Base-by-base conservation (phyloP, 257 asterid genomes). In the Cinchona pubescens region DNA sequence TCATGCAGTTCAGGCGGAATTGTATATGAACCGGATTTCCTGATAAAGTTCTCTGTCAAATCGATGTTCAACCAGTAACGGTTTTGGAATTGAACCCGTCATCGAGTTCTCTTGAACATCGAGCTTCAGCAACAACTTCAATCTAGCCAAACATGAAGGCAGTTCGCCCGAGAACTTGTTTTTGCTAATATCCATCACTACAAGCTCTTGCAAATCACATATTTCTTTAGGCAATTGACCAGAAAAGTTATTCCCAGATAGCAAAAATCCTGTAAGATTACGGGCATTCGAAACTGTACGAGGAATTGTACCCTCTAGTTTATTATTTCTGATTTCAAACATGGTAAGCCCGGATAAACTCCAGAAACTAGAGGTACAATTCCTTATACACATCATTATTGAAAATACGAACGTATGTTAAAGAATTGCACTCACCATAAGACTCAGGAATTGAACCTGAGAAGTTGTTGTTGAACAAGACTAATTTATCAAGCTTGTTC, bases 391-490 rank as follows among this genome's bases (percentile, higher is more conserved):
- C 71, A 32, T 78, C 70, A 56, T 93, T 91, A 59, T 82, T 69
- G 58, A 73, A 84, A 18, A 90, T 67, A 0, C 98, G 89, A 42
- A 88, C 82, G 4, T 87, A 84, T 0, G 64, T 79, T 42, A 93
- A 60, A 71, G 88, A 87, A 75, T 56, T 73, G 82, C 98, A 93
- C 37, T 85, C 90, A 30, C 90, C 90, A 74, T 88, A 93, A 0
- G 88, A 86, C 27, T 79, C 88, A 2, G 98, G 98, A 29, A 93
- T 82, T 23, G 68, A 0, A 11, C 97, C 98, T 8, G 92, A 85
- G 63, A 93, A 69, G 35, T 83, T 83, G 80, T 93, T 93, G 1
- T 80, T 77, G 48, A 90, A 90, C 27, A 90, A 75, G 21, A 82
- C 42, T 56, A 91, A 78, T 34, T 1, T 7, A 65, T 60, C 56